Percentiles rank a stretch among this genome's conserved stretches.
These are phyloP conservation scores for Fusarium sp. DNA, from an alignment of 2,329 filamentous ascomycete species.

Conservation along the genomic window DNA sequence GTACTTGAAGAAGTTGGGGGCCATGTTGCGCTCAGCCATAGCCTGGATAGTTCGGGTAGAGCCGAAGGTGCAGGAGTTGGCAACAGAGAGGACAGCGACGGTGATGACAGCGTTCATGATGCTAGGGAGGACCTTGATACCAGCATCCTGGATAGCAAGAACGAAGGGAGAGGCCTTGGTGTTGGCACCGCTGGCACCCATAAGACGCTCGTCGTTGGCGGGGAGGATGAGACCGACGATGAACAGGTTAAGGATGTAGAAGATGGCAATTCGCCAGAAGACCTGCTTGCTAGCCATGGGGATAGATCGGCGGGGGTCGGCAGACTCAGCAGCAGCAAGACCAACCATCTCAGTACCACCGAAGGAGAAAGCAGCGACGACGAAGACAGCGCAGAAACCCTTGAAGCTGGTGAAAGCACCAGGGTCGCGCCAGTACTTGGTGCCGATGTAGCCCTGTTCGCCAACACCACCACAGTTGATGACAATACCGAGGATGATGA, in stretches of 20 bases:
- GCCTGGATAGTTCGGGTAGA: slow-evolving; percentile 91
- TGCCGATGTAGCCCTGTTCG: slow-evolving; percentile 80
- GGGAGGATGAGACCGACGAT: slow-evolving; percentile 86
- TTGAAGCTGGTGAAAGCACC: slow-evolving; percentile 88
- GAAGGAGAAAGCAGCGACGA: slow-evolving; percentile 79
- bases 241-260: slow-evolving; percentile 86
- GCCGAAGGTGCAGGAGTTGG: slow-evolving; percentile 91
- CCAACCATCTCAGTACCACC: slow-evolving; percentile 81
- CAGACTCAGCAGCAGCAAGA: slow-evolving; percentile 80
- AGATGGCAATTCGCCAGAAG: slow-evolving; percentile 92
- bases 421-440: slow-evolving; percentile 78
- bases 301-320: slow-evolving; percentile 80
- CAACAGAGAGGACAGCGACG: slow-evolving; percentile 88
- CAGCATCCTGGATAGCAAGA: slow-evolving; percentile 87
- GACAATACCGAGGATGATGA: slow-evolving; percentile 83
- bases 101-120: slow-evolving; percentile 96
- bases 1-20: slow-evolving; percentile 80
- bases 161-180: slow-evolving; percentile 89
- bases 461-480: slow-evolving; percentile 85
- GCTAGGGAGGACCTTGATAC: slow-evolving; percentile 82
- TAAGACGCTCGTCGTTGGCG: slow-evolving; percentile 72
- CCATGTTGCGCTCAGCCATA: slow-evolving; percentile 87
- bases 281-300: slow-evolving; percentile 92
- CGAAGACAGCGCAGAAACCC: slow-evolving; percentile 79
- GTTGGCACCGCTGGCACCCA: slow-evolving; percentile 68